Percentiles rank a stretch among this genome's conserved stretches.
Evolutionary conservation across 495 filamentous ascomycete genomes (phyloP).

Genomic region (Peziza echinospora): DNA sequence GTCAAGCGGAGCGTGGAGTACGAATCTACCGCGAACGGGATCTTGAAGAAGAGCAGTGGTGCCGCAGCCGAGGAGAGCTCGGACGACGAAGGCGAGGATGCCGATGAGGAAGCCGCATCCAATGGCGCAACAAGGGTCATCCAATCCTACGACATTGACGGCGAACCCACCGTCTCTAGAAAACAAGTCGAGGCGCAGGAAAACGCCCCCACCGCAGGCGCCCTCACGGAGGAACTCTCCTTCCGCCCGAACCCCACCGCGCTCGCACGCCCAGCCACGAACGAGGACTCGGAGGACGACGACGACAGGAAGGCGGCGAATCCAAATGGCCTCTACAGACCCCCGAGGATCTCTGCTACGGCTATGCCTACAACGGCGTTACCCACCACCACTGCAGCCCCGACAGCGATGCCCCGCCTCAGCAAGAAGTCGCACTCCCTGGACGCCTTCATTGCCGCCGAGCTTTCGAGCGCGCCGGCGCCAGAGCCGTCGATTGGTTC

Average conservation of each 20-base stretch:
- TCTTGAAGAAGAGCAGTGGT: constrained; percentile 18
- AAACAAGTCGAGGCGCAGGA: background rate
- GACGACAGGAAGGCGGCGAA: constrained; percentile 9
- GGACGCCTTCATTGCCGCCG: constrained; percentile 65
- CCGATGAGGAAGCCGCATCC: constrained; percentile 16
- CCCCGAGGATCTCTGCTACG: constrained; percentile 63
- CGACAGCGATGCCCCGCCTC: constrained; percentile 23
- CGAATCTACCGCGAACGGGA: constrained; percentile 23
- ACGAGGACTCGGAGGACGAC: constrained; percentile 15
- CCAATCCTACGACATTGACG: constrained; percentile 22
- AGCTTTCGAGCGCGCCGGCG: constrained; percentile 54
- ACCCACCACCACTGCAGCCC: constrained; percentile 23
- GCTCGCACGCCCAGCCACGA: constrained; percentile 27
- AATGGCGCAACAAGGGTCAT: constrained; percentile 20
- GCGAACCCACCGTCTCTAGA: constrained; percentile 6
- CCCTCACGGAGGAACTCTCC: constrained; percentile 31
- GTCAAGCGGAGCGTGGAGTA: constrained; percentile 67
- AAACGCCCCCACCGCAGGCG: background rate
- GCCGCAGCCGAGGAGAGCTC: constrained; percentile 15
- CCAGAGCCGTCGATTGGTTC: constrained; percentile 68
- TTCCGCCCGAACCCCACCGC: constrained; percentile 44
- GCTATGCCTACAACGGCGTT: constrained; percentile 33
- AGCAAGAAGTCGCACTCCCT: constrained; percentile 44
- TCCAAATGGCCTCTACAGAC: constrained; percentile 48
- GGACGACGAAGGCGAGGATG: constrained; percentile 22